Conservation (phyloP, 371 early-diverging fungal genomes). For the Globomyces sp. region DNA sequence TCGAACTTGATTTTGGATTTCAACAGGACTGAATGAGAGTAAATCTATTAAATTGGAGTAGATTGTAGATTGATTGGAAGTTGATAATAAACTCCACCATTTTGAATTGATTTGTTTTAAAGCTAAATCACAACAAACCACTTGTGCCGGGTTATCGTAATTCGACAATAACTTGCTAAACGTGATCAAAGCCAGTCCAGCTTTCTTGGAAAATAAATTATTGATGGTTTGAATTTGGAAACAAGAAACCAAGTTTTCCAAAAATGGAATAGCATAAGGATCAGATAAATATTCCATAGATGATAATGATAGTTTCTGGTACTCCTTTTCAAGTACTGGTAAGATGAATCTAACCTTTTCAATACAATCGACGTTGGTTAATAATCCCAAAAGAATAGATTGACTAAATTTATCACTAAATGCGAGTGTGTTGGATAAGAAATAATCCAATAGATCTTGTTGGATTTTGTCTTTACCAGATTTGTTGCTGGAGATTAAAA, state of each 20-base stretch:
- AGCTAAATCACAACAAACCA: not conserved
- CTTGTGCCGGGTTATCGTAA: not conserved
- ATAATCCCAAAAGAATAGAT: conserved; percentile 52
- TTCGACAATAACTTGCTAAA: conserved; percentile 4
- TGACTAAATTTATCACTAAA: conserved; percentile 48
- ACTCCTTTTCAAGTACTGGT: conserved; percentile 56
- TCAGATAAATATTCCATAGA: no score
- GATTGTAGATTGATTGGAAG: conserved; percentile 51
- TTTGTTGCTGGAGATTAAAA: not conserved
- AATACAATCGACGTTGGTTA: conserved; percentile 57
- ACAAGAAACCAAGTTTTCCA: not conserved
- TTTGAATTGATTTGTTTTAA: not conserved
- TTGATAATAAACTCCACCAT: conserved; percentile 27
- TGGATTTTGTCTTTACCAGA: conserved; percentile 3
- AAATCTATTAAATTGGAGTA: conserved; percentile 64
- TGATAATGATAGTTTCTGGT: not conserved
- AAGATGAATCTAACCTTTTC: conserved; percentile 62
- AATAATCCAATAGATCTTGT: conserved; percentile 55
- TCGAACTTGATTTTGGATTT: conserved; percentile 61
- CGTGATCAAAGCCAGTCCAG: not conserved
- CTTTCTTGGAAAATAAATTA: conserved; percentile 7
- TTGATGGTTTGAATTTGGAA: not conserved
- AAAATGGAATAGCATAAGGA: not conserved
- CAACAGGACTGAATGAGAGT: conserved; percentile 61
- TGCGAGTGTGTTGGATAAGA: conserved; percentile 67